Base-by-base conservation (phyloP, 2,329 filamentous ascomycete species). In the Rutstroemia sp. region DNA sequence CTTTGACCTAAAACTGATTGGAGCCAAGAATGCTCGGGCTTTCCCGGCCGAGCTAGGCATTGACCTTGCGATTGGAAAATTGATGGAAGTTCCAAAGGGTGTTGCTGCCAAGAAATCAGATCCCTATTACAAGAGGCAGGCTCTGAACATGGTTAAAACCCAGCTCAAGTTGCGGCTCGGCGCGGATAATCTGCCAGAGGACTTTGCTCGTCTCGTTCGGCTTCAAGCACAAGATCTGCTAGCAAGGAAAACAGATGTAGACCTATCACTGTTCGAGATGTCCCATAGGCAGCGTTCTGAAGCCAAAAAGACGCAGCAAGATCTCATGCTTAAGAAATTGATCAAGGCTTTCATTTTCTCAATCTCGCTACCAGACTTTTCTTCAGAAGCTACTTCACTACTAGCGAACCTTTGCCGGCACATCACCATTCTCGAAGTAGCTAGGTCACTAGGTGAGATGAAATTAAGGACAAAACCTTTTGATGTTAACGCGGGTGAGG, bases 151-250 rank as follows among this genome's bases (percentile, higher is more conserved):
- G 65, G 84, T 99, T 66, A 90, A 87, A 63, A 82, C 91, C 0
- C 92, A 97, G 65, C 77, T 96, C 52, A 99, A 97, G 74, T 77
- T 99, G 34, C 83, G 92, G 54, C 87, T 99, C 57, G 94, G 94
- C 4, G 83, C 84, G 59, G 94, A 99, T 67, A 87, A 81, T 65
- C 76, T 97, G 12, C 92, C 92, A 0, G 94, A 99, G 7, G 92
- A 99, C 61, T 82, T 97, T 61, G 84, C 89, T 4, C 82, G 89
- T 46, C 77, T 95, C 8, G 81, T 99, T 48, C 86, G 94, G 38
- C 78, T 97, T 5, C 89, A 97, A 69, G 92, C 90, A 0, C 88
- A 95, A 65, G 94, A 99, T 65, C 75, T 97, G 3, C 75, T 88
- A 23, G 80, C 82, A 9, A 82, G 82, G 60, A 92, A 89, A 64